phyloP scores from a whole-genome alignment of 208 protist genomes.

The Phytomonas francai region DNA sequence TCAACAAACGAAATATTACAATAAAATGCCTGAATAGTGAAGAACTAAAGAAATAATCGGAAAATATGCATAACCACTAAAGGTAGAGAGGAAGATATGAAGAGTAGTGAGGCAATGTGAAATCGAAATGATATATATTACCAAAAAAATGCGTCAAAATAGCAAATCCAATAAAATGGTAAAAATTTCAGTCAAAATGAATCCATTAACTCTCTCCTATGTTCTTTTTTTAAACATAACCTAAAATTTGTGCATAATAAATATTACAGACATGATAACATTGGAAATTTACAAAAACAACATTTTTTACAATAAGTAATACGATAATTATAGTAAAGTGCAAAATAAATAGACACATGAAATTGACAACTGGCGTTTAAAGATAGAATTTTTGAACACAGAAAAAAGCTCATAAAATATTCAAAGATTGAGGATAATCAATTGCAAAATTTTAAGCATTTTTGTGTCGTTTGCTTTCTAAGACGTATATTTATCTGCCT shows the following conservation, averaged over 20 bases:
- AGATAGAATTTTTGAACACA: background rate
- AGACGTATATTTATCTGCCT: background rate
- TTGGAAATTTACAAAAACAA: background rate
- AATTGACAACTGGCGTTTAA: background rate
- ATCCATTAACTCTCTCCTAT: background rate
- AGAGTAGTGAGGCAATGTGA: background rate
- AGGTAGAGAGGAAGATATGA: constrained; percentile 4
- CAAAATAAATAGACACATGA: background rate
- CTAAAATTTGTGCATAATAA: background rate
- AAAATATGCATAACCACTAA: constrained; percentile 11
- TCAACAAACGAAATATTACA: constrained; percentile 6
- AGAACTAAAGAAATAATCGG: background rate
- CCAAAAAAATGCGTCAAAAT: background rate
- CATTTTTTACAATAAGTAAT: background rate
- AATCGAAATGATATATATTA: constrained; percentile 6
- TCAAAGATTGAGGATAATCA: background rate
- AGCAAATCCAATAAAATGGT: background rate
- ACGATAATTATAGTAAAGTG: background rate
- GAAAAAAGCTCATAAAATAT: background rate
- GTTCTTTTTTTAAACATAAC: background rate
- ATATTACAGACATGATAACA: background rate
- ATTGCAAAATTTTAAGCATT: background rate
- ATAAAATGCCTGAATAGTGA: background rate
- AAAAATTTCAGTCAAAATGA: constrained; percentile 8
- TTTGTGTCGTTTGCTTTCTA: background rate